Conservation (phyloP, 2,329 filamentous ascomycete species). For the Blastomyces silverae region DNA sequence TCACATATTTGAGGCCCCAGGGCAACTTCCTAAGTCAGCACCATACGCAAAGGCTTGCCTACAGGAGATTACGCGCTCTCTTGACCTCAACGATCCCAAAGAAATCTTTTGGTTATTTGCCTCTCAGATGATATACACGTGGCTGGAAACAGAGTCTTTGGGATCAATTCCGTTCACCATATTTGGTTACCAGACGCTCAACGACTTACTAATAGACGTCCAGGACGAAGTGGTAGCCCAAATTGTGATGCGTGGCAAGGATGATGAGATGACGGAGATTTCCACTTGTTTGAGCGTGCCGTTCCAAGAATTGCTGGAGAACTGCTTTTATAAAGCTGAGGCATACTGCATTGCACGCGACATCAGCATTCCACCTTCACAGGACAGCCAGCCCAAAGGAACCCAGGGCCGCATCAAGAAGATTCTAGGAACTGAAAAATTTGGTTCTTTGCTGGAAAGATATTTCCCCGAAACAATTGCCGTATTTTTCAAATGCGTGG, state of each 20-base stretch:
- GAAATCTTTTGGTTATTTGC: slow-evolving; percentile 78
- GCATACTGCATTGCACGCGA: slow-evolving; percentile 81
- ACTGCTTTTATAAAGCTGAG: slow-evolving; percentile 68
- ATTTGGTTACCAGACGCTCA: slow-evolving; percentile 67
- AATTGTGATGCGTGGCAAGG: slow-evolving; percentile 71
- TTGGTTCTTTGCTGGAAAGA: slow-evolving; percentile 55
- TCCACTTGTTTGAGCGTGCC: slow-evolving; percentile 51
- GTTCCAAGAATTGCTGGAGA: slow-evolving; percentile 53
- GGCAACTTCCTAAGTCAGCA: slow-evolving; percentile 58
- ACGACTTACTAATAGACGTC: slow-evolving; percentile 61
- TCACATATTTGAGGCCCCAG: slow-evolving; percentile 86
- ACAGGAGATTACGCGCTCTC: slow-evolving; percentile 54
- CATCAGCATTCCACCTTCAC: slow-evolving; percentile 46
- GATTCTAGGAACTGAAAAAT: slow-evolving; percentile 60
- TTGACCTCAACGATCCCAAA: slow-evolving; percentile 59
- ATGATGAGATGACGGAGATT: slow-evolving; percentile 56
- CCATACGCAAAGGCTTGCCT: slow-evolving; percentile 69
- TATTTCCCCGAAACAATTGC: slow-evolving; percentile 73
- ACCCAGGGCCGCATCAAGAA: slow-evolving; percentile 61
- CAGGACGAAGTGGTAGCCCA: slow-evolving; percentile 73
- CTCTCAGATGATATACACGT: slow-evolving; percentile 83
- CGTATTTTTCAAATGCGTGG: slow-evolving; percentile 66
- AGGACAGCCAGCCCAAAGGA: slow-evolving; percentile 46
- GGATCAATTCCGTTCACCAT: slow-evolving; percentile 74
- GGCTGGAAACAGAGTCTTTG: slow-evolving; percentile 64